phyloP scores from a whole-genome alignment of 768 basidiomycete species.

The Trametes punicea region DNA sequence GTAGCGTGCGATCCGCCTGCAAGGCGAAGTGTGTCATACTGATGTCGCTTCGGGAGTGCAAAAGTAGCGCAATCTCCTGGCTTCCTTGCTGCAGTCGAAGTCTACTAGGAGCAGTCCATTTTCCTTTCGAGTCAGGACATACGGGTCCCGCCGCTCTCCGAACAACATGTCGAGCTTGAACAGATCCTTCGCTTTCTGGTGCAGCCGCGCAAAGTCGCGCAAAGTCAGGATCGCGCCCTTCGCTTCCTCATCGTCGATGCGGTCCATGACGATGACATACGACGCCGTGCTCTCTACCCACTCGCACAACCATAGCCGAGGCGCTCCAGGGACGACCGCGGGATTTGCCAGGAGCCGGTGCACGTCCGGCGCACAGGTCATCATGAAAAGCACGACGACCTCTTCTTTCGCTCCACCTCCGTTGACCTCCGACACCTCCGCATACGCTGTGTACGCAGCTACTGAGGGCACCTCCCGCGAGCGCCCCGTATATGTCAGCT shows the following conservation, averaged over 20 bases:
- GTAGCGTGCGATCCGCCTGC: too few species aligned
- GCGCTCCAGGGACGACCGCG: not conserved
- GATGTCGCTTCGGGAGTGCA: too few species aligned
- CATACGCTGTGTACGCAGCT: not conserved
- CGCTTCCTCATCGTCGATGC: not conserved
- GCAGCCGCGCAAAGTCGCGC: not conserved
- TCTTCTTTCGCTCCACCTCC: not conserved
- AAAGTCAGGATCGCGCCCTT: not conserved
- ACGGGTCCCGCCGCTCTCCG: not conserved
- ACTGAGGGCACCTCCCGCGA: not conserved
- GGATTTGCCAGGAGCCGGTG: not conserved
- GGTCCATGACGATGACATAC: not conserved
- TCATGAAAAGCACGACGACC: not conserved
- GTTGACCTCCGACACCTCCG: not conserved
- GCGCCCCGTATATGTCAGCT: not conserved
- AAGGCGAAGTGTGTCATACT: too few species aligned
- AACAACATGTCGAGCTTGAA: not conserved
- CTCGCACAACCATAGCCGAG: not conserved
- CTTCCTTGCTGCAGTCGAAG: not conserved
- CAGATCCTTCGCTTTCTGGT: not conserved
- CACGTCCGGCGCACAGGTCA: not conserved
- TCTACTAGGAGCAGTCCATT: not conserved
- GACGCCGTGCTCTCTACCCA: not conserved
- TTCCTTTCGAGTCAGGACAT: not conserved
- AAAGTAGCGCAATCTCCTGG: not conserved